These are phyloP conservation scores for Trichoderma sp. DNA, from an alignment of 2,329 filamentous ascomycete genomes.

Conservation along the genomic window DNA sequence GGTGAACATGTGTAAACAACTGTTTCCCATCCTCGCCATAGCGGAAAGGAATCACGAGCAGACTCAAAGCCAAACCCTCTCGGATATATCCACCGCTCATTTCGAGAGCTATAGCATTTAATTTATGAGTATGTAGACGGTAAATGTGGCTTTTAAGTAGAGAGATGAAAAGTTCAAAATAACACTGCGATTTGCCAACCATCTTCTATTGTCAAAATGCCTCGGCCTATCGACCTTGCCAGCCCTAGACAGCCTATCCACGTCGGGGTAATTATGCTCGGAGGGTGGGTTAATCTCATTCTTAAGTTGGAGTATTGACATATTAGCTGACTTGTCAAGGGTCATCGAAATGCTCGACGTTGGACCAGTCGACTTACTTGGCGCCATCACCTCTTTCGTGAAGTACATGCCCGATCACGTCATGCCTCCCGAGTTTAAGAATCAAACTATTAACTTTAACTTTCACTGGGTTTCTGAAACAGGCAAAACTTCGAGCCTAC, in stretches of 20 bases:
- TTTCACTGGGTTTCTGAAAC: background rate
- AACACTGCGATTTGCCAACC: background rate
- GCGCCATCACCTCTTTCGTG: background rate
- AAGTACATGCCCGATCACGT: background rate
- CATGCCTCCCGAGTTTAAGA: background rate
- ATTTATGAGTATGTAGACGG: background rate
- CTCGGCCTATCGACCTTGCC: background rate
- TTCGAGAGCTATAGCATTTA: background rate
- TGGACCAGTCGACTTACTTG: background rate
- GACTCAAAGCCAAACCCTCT: background rate
- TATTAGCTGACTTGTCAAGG: background rate
- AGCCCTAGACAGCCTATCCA: background rate
- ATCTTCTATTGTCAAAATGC: background rate
- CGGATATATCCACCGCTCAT: background rate
- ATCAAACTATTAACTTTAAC: background rate
- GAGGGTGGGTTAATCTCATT: background rate
- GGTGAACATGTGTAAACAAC: background rate
- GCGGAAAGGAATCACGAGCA: background rate
- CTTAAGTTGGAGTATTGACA: background rate
- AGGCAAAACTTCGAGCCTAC: background rate
- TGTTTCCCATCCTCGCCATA: background rate
- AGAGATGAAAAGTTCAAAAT: background rate
- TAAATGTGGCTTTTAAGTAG: background rate
- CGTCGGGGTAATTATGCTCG: background rate
- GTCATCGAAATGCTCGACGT: background rate